Evolutionary conservation across 2,329 filamentous ascomycete genomes (phyloP).

Genomic region (Fusarium devonianum): DNA sequence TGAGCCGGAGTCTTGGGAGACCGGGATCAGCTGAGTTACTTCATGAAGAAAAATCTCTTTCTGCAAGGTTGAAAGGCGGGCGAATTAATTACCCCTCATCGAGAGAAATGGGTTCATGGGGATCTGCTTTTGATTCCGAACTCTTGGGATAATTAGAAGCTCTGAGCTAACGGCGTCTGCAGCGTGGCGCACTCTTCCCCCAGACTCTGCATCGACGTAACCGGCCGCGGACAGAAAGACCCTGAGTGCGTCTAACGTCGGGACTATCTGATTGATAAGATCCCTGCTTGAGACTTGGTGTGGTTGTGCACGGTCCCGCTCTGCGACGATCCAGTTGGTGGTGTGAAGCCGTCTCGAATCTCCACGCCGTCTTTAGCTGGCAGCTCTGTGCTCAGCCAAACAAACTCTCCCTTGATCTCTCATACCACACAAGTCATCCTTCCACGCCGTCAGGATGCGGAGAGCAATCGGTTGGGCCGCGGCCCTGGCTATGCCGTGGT

Average conservation of each 20-base stretch:
- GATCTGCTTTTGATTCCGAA: too few species aligned
- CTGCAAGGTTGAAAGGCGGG: background rate
- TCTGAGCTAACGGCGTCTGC: too few species aligned
- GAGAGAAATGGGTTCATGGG: background rate
- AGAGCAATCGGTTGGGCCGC: slow-evolving; percentile 1
- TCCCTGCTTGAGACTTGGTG: slow-evolving; percentile 6
- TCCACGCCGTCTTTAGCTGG: background rate
- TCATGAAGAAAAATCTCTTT: slow-evolving; percentile 23
- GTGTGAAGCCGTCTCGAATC: slow-evolving; percentile 9
- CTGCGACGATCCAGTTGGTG: background rate
- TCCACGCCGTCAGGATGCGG: slow-evolving; percentile 19
- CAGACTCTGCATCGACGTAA: background rate
- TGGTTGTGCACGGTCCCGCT: slow-evolving; percentile 3
- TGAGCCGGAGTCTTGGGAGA: background rate
- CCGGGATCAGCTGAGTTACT: slow-evolving; percentile 4
- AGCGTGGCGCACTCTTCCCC: background rate
- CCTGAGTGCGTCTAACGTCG: slow-evolving; percentile 1
- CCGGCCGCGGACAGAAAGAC: background rate
- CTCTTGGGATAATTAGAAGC: background rate
- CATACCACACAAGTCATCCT: too few species aligned
- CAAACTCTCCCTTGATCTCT: background rate
- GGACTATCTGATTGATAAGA: slow-evolving; percentile 39
- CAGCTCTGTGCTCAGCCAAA: background rate
- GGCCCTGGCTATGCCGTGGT: slow-evolving; percentile 7
- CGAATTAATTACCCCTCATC: background rate